Percentiles rank a stretch among this genome's conserved stretches.
Evolutionary conservation across 345 rosid genomes (phyloP).

Genomic region (Eutrema heterophyllum): DNA sequence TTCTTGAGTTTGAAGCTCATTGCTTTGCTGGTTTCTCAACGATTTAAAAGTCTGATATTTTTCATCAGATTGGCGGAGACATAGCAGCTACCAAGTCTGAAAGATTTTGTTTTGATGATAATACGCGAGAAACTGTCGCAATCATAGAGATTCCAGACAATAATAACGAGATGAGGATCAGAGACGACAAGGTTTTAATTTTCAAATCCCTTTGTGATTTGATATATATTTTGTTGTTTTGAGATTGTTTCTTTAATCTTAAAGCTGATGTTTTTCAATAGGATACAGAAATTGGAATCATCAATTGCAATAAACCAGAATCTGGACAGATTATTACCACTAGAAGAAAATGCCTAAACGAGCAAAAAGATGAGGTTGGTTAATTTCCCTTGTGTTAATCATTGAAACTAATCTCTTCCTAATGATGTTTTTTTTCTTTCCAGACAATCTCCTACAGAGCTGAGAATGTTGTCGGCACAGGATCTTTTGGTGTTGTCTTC

Average conservation of each 20-base stretch:
- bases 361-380: slow-evolving; percentile 72
- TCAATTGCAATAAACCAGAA: slow-evolving; percentile 66
- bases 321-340: slow-evolving; percentile 70
- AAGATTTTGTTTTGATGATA: neutral
- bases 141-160: neutral
- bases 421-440: neutral
- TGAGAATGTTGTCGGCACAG: slow-evolving; percentile 82
- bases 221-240: neutral
- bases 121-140: neutral
- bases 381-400: neutral
- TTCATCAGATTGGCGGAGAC: neutral
- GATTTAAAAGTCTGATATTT: neutral
- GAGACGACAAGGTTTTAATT: neutral
- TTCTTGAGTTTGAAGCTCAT: neutral
- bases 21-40: neutral
- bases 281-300: slow-evolving; percentile 49
- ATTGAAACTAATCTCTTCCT: neutral
- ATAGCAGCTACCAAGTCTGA: neutral
- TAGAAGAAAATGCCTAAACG: slow-evolving; percentile 58
- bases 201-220: neutral
- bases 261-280: neutral
- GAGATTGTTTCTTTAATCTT: neutral
- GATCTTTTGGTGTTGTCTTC: slow-evolving; percentile 92
- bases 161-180: neutral
- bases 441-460: slow-evolving; percentile 79